Evolutionary conservation across 2,329 filamentous ascomycete genomes (phyloP).

Genomic region (Drechslerella dactyloides): DNA sequence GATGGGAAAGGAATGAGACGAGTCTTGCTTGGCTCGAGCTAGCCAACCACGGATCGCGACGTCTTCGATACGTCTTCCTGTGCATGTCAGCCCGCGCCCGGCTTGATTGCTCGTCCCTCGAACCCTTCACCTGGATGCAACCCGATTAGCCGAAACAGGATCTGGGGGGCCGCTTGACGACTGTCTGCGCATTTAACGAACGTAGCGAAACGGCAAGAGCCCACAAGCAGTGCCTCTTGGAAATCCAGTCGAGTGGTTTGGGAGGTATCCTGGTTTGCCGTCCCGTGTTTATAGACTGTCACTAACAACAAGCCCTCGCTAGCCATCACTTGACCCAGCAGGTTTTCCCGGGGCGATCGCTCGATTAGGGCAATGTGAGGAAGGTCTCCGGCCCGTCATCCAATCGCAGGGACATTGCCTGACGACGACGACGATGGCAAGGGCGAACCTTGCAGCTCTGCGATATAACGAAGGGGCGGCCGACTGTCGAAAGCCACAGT

Average conservation of each 20-base stretch:
- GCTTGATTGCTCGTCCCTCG: background rate
- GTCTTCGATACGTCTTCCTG: background rate
- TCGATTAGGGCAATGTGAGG: constrained; percentile 34
- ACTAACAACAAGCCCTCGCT: constrained; percentile 10
- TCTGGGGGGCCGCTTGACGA: constrained; percentile 9
- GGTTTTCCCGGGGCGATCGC: constrained; percentile 39
- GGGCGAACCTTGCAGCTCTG: constrained; percentile 36
- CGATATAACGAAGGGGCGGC: constrained; percentile 10
- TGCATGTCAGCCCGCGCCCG: background rate
- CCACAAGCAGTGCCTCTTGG: constrained; percentile 26
- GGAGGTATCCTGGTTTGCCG: constrained; percentile 33
- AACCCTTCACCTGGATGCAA: constrained; percentile 16
- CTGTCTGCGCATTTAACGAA: constrained; percentile 33
- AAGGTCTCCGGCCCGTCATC: constrained; percentile 1
- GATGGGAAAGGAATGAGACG: constrained; percentile 25
- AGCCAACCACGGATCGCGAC: constrained; percentile 40
- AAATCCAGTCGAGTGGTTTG: constrained; percentile 45
- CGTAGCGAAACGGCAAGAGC: constrained; percentile 10
- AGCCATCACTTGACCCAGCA: constrained; percentile 49
- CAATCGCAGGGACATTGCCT: constrained; percentile 28
- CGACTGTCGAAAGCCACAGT: constrained; percentile 4
- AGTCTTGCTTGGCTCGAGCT: constrained; percentile 18
- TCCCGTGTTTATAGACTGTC: constrained; percentile 25
- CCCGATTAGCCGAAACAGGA: constrained; percentile 44
- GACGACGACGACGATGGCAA: constrained; percentile 24